Evolutionary conservation across 108 stramenopile genomes (phyloP).

Genomic region (Schizochytrium sp.): DNA sequence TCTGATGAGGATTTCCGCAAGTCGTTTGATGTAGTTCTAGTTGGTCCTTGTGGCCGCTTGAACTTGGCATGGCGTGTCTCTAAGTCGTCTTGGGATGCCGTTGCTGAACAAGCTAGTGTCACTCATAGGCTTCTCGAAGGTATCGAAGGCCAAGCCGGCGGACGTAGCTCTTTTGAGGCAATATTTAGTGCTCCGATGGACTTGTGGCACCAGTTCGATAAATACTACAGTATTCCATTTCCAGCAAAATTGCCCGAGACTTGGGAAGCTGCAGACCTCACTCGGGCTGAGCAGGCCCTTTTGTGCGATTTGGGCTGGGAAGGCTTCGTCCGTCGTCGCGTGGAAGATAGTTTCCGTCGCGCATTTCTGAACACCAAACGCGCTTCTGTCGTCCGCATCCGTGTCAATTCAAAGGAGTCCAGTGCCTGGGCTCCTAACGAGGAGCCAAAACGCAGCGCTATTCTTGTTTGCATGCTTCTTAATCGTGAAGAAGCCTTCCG

Average conservation of each 20-base stretch:
- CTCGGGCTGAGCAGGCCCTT: background rate
- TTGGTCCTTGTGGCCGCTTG: conserved; percentile 16
- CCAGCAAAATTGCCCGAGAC: background rate
- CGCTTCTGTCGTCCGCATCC: background rate
- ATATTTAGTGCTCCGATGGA: conserved; percentile 7
- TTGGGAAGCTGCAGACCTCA: conserved; percentile 5
- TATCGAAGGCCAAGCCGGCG: background rate
- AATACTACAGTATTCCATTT: conserved; percentile 17
- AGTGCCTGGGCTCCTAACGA: background rate
- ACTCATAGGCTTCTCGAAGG: background rate
- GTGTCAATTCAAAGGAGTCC: conserved; percentile 28
- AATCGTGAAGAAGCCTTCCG: conserved; percentile 35
- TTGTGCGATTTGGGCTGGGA: conserved; percentile 53
- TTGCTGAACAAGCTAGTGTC: background rate
- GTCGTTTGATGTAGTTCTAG: background rate
- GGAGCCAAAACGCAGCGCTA: background rate
- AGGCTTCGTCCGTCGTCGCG: background rate
- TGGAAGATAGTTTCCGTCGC: background rate
- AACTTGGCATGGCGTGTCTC: conserved; percentile 53
- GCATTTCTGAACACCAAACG: conserved; percentile 34
- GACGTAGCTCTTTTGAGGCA: background rate
- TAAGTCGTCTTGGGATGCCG: background rate
- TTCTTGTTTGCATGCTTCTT: conserved; percentile 42
- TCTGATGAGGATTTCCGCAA: conserved; percentile 19
- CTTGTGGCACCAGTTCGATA: conserved; percentile 51